A percentile compares a stretch with the other conserved stretches of the same genome.
Evolutionary conservation across 805 yeast genomes (phyloP).

Genomic region (Yarrowia hollandica): DNA sequence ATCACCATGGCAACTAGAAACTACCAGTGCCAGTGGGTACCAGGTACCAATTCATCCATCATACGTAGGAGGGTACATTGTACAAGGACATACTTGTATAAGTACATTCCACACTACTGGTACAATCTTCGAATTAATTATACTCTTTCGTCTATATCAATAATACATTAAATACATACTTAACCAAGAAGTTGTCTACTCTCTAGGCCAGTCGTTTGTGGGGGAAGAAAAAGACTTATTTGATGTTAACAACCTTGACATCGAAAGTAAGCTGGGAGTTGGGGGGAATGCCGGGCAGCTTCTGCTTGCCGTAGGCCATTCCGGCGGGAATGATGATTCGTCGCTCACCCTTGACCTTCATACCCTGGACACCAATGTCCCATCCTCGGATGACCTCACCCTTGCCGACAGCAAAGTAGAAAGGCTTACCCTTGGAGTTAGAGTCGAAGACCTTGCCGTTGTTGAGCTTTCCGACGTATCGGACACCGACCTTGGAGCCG

Average conservation of each 20-base stretch:
- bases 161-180: constrained; percentile 26
- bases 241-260: constrained; percentile 86
- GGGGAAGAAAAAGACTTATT: constrained; percentile 48
- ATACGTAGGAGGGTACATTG: no score
- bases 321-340: constrained; percentile 93
- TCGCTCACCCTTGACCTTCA: constrained; percentile 99
- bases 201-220: constrained; percentile 6
- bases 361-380: constrained; percentile 98
- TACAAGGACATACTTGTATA: no score
- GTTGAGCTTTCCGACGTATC: constrained; percentile 96
- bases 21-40: no score
- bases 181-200: not conserved
- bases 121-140: no score
- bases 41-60: no score
- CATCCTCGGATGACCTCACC: constrained; percentile 99
- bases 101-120: no score
- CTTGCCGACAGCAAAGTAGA: constrained; percentile 83
- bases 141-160: not conserved
- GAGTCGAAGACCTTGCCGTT: constrained; percentile 97
- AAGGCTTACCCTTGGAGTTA: constrained; percentile 96
- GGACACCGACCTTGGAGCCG: constrained; percentile 89
- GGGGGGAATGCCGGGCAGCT: constrained; percentile 96
- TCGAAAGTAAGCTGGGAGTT: constrained; percentile 96
- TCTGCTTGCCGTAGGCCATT: constrained; percentile 93
- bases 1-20: no score